A percentile compares a stretch with the other conserved stretches of the same genome.
These are phyloP conservation scores for Aureobasidium leucospermi DNA, from an alignment of 2,329 filamentous ascomycete genomes.

Conservation along the genomic window DNA sequence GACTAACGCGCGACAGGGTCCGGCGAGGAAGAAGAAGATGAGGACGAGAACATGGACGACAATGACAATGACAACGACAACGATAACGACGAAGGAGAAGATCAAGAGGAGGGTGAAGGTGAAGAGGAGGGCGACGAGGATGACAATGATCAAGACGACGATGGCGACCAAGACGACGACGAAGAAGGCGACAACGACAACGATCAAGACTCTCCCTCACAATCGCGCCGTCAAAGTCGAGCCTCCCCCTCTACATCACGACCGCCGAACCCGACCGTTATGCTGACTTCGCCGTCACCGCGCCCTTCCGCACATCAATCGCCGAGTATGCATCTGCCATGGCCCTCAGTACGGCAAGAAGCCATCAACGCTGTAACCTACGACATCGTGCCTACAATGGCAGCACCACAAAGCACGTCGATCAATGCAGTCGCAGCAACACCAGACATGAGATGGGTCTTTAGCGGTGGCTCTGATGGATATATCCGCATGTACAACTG, in stretches of 20 bases:
- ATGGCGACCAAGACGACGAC: conserved; percentile 27
- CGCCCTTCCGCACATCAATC: conserved; percentile 27
- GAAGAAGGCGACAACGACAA: conserved; percentile 34
- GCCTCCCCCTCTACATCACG: conserved; percentile 18
- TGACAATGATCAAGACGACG: conserved; percentile 33
- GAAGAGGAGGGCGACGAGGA: conserved; percentile 31
- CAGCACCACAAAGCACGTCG: conserved; percentile 88
- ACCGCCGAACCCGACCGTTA: conserved; percentile 40
- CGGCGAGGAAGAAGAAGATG: conserved; percentile 35
- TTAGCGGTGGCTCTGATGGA: conserved; percentile 87
- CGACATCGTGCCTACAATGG: conserved; percentile 95
- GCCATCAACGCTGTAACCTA: conserved; percentile 74
- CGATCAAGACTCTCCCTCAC: conserved; percentile 37
- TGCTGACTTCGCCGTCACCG: conserved; percentile 42
- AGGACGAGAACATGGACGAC: conserved; percentile 38
- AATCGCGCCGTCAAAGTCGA: conserved; percentile 29
- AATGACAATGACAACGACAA: conserved; percentile 26
- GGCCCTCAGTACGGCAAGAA: conserved; percentile 57
- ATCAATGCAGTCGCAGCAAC: conserved; percentile 90
- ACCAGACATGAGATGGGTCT: conserved; percentile 89
- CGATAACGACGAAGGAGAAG: conserved; percentile 25
- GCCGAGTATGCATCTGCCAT: conserved; percentile 22
- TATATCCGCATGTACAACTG: conserved; percentile 98
- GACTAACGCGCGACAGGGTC: conserved; percentile 20
- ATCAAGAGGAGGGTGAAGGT: conserved; percentile 30